These are phyloP conservation scores for Collybiopsis luxurians DNA, from an alignment of 768 basidiomycete genomes.

Conservation along the genomic window DNA sequence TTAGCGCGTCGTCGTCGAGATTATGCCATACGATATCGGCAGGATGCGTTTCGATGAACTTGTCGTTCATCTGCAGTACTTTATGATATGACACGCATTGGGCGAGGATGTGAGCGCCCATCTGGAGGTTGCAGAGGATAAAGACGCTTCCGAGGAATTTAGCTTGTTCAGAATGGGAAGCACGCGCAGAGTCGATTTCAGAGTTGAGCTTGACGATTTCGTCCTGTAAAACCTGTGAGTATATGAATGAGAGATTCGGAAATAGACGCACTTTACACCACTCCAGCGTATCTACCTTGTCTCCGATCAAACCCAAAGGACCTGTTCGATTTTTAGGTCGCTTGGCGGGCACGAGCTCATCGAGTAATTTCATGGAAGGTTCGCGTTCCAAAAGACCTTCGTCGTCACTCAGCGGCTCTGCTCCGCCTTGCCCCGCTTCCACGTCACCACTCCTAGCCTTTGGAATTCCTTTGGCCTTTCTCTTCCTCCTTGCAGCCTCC, in stretches of 20 bases:
- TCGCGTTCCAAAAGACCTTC: conserved; percentile 17
- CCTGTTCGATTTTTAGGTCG: conserved; percentile 52
- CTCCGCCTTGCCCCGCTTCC: background rate
- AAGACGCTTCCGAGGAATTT: conserved; percentile 57
- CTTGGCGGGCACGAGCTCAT: conserved; percentile 51
- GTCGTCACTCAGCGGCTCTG: conserved; percentile 20
- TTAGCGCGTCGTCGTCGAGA: conserved; percentile 48
- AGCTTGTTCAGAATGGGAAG: conserved; percentile 20
- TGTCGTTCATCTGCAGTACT: conserved; percentile 54
- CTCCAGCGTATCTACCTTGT: conserved; percentile 66
- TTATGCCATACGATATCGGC: conserved; percentile 60
- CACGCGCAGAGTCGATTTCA: conserved; percentile 25
- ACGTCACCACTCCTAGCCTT: conserved; percentile 8
- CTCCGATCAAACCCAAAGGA: conserved; percentile 48
- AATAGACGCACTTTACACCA: conserved; percentile 48
- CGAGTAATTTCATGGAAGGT: conserved; percentile 32
- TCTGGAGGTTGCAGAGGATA: conserved; percentile 68
- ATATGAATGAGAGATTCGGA: background rate
- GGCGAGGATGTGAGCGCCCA: conserved; percentile 69
- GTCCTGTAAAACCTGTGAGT: conserved; percentile 26
- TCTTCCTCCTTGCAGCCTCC: conserved; percentile 17
- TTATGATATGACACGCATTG: conserved; percentile 57
- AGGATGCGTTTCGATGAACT: conserved; percentile 58
- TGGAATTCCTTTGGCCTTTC: conserved; percentile 17
- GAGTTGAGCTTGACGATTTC: conserved; percentile 49